These are phyloP conservation scores for Glaciozyma antarctica DNA, from an alignment of 768 basidiomycete genomes.

Conservation along the genomic window DNA sequence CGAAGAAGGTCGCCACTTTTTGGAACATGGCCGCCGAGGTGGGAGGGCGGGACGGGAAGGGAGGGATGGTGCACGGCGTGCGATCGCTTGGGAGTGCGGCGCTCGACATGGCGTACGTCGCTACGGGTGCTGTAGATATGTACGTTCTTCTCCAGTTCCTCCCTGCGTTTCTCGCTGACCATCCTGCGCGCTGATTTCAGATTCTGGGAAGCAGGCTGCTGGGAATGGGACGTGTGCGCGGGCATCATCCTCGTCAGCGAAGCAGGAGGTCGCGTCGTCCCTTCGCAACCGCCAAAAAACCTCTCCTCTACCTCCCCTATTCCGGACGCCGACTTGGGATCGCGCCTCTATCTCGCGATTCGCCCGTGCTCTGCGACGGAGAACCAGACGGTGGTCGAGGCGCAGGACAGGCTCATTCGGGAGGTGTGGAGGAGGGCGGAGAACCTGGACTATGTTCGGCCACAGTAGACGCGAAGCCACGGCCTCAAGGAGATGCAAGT, in stretches of 20 bases:
- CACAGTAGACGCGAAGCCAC: constrained; percentile 9
- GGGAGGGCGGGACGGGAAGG: constrained; percentile 27
- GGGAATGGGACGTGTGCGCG: constrained; percentile 33
- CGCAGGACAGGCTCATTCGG: constrained; percentile 28
- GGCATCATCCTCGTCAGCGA: constrained; percentile 22
- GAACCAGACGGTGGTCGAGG: constrained; percentile 20
- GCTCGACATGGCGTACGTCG: constrained; percentile 32
- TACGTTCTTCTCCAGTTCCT: not conserved
- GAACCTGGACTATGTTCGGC: constrained; percentile 30
- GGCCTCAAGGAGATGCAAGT: not conserved
- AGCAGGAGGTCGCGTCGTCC: constrained; percentile 29
- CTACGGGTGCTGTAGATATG: constrained; percentile 32
- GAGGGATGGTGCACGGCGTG: constrained; percentile 34
- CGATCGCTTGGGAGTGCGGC: constrained; percentile 32
- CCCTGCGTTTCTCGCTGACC: too few relatives aligned
- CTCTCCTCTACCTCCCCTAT: constrained; percentile 2
- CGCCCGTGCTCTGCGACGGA: constrained; percentile 21
- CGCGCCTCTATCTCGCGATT: constrained; percentile 32
- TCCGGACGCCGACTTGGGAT: constrained; percentile 30
- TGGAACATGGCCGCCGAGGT: constrained; percentile 33
- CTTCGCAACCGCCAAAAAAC: constrained; percentile 17
- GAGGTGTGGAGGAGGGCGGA: constrained; percentile 29
- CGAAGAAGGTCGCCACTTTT: constrained; percentile 26
- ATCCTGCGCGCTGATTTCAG: too few relatives aligned
- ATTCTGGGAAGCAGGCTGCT: constrained; percentile 12